These are phyloP conservation scores for Cystofilobasidium ferigula DNA, from an alignment of 768 basidiomycete species.

Conservation along the genomic window DNA sequence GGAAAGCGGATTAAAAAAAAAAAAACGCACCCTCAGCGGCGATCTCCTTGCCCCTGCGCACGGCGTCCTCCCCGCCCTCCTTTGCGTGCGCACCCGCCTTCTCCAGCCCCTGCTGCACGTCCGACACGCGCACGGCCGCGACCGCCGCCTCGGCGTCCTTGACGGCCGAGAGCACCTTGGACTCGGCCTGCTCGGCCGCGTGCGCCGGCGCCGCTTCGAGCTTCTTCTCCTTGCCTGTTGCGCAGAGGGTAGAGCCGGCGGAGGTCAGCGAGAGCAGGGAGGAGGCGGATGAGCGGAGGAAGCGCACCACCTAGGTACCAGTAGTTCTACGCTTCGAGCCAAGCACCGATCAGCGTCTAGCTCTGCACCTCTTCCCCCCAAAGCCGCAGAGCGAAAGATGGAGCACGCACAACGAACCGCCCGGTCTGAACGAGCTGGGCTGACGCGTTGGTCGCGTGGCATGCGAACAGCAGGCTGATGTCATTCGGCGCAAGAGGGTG, in stretches of 20 bases:
- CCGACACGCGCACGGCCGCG: neutral
- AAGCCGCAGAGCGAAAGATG: neutral
- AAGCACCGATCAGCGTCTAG: no score
- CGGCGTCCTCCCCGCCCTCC: conserved; percentile 14
- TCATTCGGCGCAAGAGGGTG: neutral
- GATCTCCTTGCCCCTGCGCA: conserved; percentile 15
- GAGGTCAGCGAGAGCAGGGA: neutral
- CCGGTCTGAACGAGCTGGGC: conserved; percentile 73
- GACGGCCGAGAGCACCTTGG: conserved; percentile 31
- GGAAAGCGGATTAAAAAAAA: neutral
- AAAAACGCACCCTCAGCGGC: conserved; percentile 11
- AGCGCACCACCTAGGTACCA: conserved; percentile 24
- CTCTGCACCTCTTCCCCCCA: neutral
- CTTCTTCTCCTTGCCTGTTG: conserved; percentile 4
- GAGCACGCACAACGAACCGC: conserved; percentile 49
- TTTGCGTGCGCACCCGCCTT: neutral
- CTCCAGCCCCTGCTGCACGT: neutral
- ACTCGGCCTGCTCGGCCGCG: neutral
- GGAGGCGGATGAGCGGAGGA: neutral
- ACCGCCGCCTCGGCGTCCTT: conserved; percentile 28
- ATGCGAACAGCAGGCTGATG: conserved; percentile 25
- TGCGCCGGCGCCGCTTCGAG: no score
- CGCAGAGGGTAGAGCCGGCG: neutral
- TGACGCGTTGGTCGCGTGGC: conserved; percentile 73
- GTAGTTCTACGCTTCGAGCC: conserved; percentile 4